Conservation (phyloP, 345 rosid genomes). For the Cardamine occulta region DNA sequence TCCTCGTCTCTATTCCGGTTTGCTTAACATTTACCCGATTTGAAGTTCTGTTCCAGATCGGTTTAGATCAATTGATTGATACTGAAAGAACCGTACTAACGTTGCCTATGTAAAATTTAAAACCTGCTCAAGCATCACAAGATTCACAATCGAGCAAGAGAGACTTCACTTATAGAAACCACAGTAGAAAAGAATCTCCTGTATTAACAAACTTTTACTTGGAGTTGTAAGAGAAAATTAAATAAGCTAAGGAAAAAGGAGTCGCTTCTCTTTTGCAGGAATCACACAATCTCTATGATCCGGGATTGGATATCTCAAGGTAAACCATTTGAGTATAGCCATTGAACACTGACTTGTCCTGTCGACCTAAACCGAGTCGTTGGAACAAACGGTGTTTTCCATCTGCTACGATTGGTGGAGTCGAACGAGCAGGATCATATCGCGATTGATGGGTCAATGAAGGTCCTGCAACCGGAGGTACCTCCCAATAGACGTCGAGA, state of each 20-base stretch:
- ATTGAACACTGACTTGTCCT: constrained; percentile 80
- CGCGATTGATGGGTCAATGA: constrained; percentile 95
- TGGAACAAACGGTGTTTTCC: constrained; percentile 78
- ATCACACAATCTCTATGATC: constrained; percentile 46
- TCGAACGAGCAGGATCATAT: constrained; percentile 84
- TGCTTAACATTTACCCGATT: not conserved
- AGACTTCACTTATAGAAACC: not conserved
- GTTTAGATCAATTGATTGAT: not conserved
- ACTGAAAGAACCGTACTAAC: constrained; percentile 2
- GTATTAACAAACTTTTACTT: constrained; percentile 36
- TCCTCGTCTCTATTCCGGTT: not conserved
- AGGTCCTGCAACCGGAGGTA: constrained; percentile 95
- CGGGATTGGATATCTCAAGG: constrained; percentile 68
- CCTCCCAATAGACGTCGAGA: constrained; percentile 92
- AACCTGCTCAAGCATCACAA: constrained; percentile 15
- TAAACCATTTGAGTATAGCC: constrained; percentile 99
- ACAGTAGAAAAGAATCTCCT: not conserved
- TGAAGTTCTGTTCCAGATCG: not conserved
- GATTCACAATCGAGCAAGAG: constrained; percentile 9
- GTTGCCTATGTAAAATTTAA: not conserved
- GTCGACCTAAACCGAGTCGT: constrained; percentile 71
- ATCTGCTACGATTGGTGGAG: constrained; percentile 85
- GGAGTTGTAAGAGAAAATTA: not conserved
- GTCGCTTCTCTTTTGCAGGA: constrained; percentile 30
- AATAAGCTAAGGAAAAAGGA: constrained; percentile 28